Evolutionary conservation across 2,329 filamentous ascomycete genomes (phyloP).

Genomic region (Sordariomycetes sp.): DNA sequence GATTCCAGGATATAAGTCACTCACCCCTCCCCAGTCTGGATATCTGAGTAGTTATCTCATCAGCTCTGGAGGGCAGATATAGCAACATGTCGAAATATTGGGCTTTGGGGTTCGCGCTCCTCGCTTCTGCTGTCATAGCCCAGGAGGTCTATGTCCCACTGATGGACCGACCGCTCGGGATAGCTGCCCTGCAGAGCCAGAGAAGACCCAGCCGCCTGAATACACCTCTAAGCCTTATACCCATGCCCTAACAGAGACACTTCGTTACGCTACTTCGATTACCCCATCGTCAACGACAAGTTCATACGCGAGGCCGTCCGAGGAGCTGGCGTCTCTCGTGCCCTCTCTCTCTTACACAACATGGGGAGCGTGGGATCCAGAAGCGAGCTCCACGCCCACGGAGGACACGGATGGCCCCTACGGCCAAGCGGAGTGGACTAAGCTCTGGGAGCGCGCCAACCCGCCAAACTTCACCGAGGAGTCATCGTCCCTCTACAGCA

Average conservation of each 20-base stretch:
- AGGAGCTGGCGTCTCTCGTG: neutral
- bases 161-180: neutral
- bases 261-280: neutral
- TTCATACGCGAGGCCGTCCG: neutral
- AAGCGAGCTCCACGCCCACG: neutral
- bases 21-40: too few relatives aligned
- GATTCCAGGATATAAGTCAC: too few relatives aligned
- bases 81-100: too few relatives aligned
- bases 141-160: neutral
- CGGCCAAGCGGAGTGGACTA: conserved; percentile 17
- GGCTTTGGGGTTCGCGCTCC: neutral
- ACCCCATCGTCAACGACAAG: neutral
- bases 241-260: neutral
- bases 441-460: conserved; percentile 13
- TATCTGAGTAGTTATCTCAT: too few relatives aligned
- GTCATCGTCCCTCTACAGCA: conserved; percentile 15
- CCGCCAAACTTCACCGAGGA: conserved; percentile 16
- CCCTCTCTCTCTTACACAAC: neutral
- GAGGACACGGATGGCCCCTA: conserved; percentile 12
- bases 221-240: neutral
- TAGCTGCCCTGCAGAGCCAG: neutral
- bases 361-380: neutral
- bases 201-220: neutral
- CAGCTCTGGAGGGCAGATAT: too few relatives aligned
- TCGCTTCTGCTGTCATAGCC: neutral